Base-by-base conservation (phyloP, 306 rosid species). In the Gillenia trifoliata region DNA sequence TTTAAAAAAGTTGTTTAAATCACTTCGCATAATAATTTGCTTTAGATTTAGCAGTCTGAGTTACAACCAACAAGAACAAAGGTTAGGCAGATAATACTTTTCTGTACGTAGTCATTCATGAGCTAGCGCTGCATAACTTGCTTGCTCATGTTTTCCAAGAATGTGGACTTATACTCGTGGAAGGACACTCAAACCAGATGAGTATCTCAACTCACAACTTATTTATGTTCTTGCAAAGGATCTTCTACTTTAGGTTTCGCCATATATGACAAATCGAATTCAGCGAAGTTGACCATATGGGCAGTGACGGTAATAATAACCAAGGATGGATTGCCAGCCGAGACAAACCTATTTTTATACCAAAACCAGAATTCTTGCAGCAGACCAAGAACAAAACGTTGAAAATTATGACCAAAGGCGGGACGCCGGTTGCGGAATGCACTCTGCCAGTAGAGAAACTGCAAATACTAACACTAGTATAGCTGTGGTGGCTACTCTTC, bases 301-400 rank as follows among this genome's bases (percentile, higher is more conserved):
- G n/a, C 1, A 12, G 5, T 28, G 3, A 0, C 12, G 0, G 6
- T 16, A 5, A 0, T 2, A 12, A 5, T 1, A 6, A 3, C 13
- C 1, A 5, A 1, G 63, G 12, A 49, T 70, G 74, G 63, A 20
- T 50, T n/a, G 74, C 30, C 45, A 70, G 12, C n/a, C 4, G n/a
- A 1, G 11, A 50, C 25, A 20, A 17, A 5, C 63, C n/a, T 50
- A 1, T n/a, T 50, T n/a, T 1, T 52, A 12, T 15, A 57, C 66
- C 66, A n/a, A n/a, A n/a, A n/a, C 75, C 19, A 2, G 43, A 29
- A 28, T 29, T 43, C 41, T 57, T 12, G n/a, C n/a, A n/a, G n/a
- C n/a, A n/a, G n/a, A 2, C 25, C 36, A 20, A 29, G 13, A 65
- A 61, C 64, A 38, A 31, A 3, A 40, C 57, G 10, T 20, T 30